Percentiles rank a stretch among this genome's conserved stretches.
phyloP scores from a whole-genome alignment of 2,329 filamentous ascomycete genomes.

The Hortaea sp. region DNA sequence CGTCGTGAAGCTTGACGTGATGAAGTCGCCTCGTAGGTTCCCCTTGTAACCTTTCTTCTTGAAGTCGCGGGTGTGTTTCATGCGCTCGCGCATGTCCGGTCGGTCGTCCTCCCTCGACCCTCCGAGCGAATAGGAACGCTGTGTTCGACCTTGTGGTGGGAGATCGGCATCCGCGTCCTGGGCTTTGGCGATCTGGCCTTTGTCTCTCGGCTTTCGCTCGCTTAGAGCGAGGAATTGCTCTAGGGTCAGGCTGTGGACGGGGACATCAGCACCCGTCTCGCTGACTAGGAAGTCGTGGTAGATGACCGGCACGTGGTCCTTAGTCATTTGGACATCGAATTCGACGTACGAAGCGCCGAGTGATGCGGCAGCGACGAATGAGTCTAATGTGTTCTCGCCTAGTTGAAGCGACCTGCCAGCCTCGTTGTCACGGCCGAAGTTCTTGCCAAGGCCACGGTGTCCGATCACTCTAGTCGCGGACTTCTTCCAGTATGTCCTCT shows the following conservation, averaged over 20 bases:
- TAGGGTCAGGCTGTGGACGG: slow-evolving; percentile 85
- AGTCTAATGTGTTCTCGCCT: slow-evolving; percentile 90
- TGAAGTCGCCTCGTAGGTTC: slow-evolving; percentile 86
- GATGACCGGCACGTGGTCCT: slow-evolving; percentile 94
- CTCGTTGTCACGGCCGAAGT: slow-evolving; percentile 43
- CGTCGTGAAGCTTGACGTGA: slow-evolving; percentile 91
- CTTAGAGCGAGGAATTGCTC: slow-evolving; percentile 67
- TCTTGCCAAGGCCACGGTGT: slow-evolving; percentile 76
- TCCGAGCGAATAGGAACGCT: slow-evolving; percentile 52
- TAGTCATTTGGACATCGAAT: slow-evolving; percentile 91
- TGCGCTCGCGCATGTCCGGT: slow-evolving; percentile 65
- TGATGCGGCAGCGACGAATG: slow-evolving; percentile 93
- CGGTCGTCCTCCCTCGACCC: slow-evolving; percentile 30
- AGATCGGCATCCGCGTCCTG: background rate
- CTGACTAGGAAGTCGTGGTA: slow-evolving; percentile 98
- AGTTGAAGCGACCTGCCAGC: slow-evolving; percentile 81
- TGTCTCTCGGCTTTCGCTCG: slow-evolving; percentile 11
- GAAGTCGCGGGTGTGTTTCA: slow-evolving; percentile 95
- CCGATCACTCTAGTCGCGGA: slow-evolving; percentile 75
- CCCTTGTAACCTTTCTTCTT: slow-evolving; percentile 93
- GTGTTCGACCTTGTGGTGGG: slow-evolving; percentile 3
- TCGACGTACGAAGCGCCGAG: slow-evolving; percentile 67
- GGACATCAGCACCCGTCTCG: slow-evolving; percentile 93
- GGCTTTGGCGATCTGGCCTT: slow-evolving; percentile 22
- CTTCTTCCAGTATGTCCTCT: slow-evolving; percentile 95